Evolutionary conservation across 2,329 filamentous ascomycete genomes (phyloP).

Genomic region (Colletotrichum sp.): DNA sequence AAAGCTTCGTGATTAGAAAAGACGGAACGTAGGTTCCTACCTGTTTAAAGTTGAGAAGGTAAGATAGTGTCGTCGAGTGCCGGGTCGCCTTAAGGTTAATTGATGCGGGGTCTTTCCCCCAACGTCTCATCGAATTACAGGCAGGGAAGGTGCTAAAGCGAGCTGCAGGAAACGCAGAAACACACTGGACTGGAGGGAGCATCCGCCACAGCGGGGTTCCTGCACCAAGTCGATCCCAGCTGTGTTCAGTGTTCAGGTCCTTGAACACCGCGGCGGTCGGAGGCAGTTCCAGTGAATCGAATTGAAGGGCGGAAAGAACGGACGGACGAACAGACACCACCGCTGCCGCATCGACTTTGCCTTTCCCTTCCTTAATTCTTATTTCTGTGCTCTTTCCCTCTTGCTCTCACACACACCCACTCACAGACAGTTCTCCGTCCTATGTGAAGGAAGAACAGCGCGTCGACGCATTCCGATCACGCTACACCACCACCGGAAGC

Average conservation of each 20-base stretch:
- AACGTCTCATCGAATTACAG: not conserved
- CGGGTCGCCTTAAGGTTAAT: not conserved
- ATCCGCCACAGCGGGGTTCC: slow-evolving; percentile 17
- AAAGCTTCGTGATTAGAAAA: not conserved
- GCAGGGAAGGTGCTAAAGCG: not conserved
- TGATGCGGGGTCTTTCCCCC: slow-evolving; percentile 2
- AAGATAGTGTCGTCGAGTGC: not conserved
- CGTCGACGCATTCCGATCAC: not conserved
- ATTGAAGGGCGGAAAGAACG: not conserved
- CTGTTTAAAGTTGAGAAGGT: not conserved
- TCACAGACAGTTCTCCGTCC: not conserved
- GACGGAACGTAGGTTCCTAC: not conserved
- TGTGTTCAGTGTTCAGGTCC: not conserved
- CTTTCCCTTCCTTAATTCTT: not conserved
- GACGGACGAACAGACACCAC: not conserved
- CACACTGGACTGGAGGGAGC: not conserved
- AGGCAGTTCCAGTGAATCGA: not conserved
- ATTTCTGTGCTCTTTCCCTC: not conserved
- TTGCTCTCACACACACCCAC: not conserved
- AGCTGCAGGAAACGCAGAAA: not conserved
- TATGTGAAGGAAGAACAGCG: not conserved
- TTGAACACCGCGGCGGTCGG: not conserved
- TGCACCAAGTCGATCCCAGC: not conserved
- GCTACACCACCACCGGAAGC: not conserved
- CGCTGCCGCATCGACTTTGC: not conserved